phyloP scores from a whole-genome alignment of 2,329 filamentous ascomycete genomes.

The Colletotrichum spaethianum region DNA sequence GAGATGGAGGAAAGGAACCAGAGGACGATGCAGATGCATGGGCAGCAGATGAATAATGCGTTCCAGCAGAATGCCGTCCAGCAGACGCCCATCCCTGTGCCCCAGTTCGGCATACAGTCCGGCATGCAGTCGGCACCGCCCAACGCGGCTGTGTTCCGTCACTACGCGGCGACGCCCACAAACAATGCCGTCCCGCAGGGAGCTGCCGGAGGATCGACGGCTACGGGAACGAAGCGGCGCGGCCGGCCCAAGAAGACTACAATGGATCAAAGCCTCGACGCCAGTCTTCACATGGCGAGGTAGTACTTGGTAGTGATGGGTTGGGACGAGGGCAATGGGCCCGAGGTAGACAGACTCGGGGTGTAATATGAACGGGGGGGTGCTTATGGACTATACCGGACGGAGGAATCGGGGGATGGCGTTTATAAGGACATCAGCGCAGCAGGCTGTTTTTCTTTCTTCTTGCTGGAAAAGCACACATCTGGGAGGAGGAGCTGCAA shows the following conservation, averaged over 20 bases:
- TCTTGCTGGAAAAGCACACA: slow-evolving; percentile 30
- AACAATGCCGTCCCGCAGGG: slow-evolving; percentile 25
- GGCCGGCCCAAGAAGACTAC: slow-evolving; percentile 40
- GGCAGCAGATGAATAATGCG: slow-evolving; percentile 38
- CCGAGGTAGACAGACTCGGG: neutral
- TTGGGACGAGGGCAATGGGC: neutral
- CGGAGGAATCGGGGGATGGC: slow-evolving; percentile 28
- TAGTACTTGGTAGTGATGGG: neutral
- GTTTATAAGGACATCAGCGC: slow-evolving; percentile 25
- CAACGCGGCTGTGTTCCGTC: slow-evolving; percentile 34
- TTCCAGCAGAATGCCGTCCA: slow-evolving; percentile 39
- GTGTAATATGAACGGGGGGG: slow-evolving; percentile 1
- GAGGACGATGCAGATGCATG: slow-evolving; percentile 35
- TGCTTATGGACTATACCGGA: slow-evolving; percentile 5
- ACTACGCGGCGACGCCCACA: slow-evolving; percentile 34
- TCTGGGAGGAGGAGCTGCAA: slow-evolving; percentile 18
- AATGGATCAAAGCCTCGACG: slow-evolving; percentile 32
- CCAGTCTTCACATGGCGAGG: slow-evolving; percentile 36
- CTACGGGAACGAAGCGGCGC: slow-evolving; percentile 34
- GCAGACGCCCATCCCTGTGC: slow-evolving; percentile 42
- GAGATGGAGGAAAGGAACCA: slow-evolving; percentile 32
- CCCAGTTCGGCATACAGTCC: slow-evolving; percentile 41
- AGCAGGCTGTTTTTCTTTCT: slow-evolving; percentile 12
- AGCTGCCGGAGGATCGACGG: slow-evolving; percentile 26
- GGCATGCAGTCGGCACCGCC: slow-evolving; percentile 37